These are phyloP conservation scores for Gossypium bickii DNA, from an alignment of 345 rosid species.

Conservation along the genomic window DNA sequence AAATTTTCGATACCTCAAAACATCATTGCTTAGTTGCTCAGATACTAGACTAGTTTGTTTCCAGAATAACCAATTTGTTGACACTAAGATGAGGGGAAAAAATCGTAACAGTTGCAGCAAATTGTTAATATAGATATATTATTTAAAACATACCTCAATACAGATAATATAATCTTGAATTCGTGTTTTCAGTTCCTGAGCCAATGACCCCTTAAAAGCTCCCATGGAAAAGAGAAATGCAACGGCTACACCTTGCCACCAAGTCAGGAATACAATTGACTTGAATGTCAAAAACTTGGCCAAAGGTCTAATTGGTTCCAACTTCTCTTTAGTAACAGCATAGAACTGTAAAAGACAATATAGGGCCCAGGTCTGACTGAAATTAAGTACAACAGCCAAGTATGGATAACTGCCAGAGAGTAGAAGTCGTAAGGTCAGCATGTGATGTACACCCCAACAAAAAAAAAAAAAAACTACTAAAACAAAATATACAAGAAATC, in stretches of 20 bases:
- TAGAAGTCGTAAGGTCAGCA: constrained; percentile 12
- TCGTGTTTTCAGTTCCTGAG: constrained; percentile 82
- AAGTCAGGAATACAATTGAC: constrained; percentile 94
- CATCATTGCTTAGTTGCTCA: background rate
- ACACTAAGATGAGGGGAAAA: background rate
- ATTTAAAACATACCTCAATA: constrained; percentile 57
- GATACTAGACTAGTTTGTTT: constrained; percentile 8
- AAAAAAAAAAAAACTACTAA: background rate
- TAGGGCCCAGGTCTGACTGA: constrained; percentile 96
- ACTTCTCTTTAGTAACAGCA: constrained; percentile 73
- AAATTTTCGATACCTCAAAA: background rate
- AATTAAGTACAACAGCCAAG: constrained; percentile 91
- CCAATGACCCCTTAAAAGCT: constrained; percentile 74
- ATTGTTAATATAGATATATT: background rate
- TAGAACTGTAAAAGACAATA: constrained; percentile 98
- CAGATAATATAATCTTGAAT: constrained; percentile 97
- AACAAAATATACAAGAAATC: background rate
- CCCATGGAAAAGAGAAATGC: constrained; percentile 94
- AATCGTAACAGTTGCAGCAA: background rate
- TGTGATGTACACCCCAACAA: background rate
- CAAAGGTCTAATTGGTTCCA: constrained; percentile 87
- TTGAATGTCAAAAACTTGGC: constrained; percentile 94
- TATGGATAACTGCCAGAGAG: constrained; percentile 78
- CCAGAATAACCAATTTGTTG: background rate
- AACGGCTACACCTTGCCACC: constrained; percentile 98